These are phyloP conservation scores for Suillus weaverae DNA, from an alignment of 768 basidiomycete species.

Conservation along the genomic window DNA sequence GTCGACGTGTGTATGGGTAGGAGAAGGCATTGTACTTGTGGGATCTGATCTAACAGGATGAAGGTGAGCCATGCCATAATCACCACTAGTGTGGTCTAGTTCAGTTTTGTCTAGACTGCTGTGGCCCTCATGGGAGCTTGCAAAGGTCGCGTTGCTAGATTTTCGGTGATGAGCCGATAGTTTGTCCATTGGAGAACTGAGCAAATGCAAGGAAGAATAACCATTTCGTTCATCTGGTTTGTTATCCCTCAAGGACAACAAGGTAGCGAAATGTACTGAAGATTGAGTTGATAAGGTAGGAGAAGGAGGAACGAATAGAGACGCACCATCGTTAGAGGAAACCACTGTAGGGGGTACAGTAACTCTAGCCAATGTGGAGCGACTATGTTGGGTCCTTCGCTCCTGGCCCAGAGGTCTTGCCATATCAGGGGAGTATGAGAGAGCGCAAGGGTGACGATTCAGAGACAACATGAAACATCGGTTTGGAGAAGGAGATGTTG, in stretches of 20 bases:
- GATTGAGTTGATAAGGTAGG: constrained; percentile 73
- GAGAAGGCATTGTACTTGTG: constrained; percentile 36
- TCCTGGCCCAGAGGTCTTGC: too few relatives aligned
- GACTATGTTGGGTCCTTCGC: too few relatives aligned
- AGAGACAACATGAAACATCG: too few relatives aligned
- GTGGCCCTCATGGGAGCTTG: constrained; percentile 42
- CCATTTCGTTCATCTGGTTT: constrained; percentile 59
- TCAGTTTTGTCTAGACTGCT: constrained; percentile 47
- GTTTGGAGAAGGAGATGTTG: too few relatives aligned
- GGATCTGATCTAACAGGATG: constrained; percentile 38
- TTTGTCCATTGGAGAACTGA: constrained; percentile 41
- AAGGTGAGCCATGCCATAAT: constrained; percentile 28
- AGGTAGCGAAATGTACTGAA: constrained; percentile 56
- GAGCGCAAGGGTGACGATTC: too few relatives aligned
- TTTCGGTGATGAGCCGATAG: constrained; percentile 49
- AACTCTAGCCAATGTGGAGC: too few relatives aligned
- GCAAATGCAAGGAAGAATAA: constrained; percentile 50
- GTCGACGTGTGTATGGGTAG: constrained; percentile 40
- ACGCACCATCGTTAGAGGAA: constrained; percentile 45
- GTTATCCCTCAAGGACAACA: constrained; percentile 66
- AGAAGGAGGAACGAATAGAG: constrained; percentile 56
- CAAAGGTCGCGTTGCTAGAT: constrained; percentile 53
- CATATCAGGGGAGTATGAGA: too few relatives aligned
- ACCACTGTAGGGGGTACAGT: constrained; percentile 32
- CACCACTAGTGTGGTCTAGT: constrained; percentile 40